Evolutionary conservation across 345 rosid species (phyloP), one percentile per base, ranked within the genome.

Genomic region (Linum lewisii): DNA sequence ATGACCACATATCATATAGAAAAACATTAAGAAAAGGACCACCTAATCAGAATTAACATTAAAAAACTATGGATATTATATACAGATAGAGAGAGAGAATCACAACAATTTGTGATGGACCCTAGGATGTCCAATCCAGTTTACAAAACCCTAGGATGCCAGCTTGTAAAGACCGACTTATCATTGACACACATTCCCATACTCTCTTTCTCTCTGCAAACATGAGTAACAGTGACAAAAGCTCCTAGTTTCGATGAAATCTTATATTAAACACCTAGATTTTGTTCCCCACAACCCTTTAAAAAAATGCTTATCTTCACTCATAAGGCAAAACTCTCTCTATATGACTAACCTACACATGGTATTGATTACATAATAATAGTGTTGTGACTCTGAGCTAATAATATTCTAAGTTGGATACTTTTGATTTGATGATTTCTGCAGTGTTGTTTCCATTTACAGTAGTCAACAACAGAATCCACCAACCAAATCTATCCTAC

Each of bases 11-110:
- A 42, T 60, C 67, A 63, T 59, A 70, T 57, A 77, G 15, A 54
- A 54, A 66, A 69, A 70, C 57, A 63, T 58, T 61, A 55, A 50
- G 61, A 32, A 64, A 73, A 69, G 69, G 75, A 72, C 66, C 47
- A 42, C 21, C 10, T 37, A 42, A 18, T 51, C 59, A 16, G 26
- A 66, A 64, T 44, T 25, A 8, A 47, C 49, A 62, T 25, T 57
- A 14, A 32, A 24, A 49, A 61, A 54, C 24, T n/a, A 13, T 60
- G 49, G 8, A 29, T 29, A 8, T 29, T 4, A 8, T 29, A 42
- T 16, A 11, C 14, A 42, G 47, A 42, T 3, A 42, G 47, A 42
- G 47, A 11, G 47, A 42, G 47, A 42, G 47, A 42, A 42, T 11
- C 47, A 42, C 15, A 42, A 42, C 47, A 16, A 11, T 42, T 42